Percentiles rank a stretch among this genome's conserved stretches.
These are phyloP conservation scores for Dioscorea zingiberensis DNA, from an alignment of 106 monocot genomes.

Conservation along the genomic window DNA sequence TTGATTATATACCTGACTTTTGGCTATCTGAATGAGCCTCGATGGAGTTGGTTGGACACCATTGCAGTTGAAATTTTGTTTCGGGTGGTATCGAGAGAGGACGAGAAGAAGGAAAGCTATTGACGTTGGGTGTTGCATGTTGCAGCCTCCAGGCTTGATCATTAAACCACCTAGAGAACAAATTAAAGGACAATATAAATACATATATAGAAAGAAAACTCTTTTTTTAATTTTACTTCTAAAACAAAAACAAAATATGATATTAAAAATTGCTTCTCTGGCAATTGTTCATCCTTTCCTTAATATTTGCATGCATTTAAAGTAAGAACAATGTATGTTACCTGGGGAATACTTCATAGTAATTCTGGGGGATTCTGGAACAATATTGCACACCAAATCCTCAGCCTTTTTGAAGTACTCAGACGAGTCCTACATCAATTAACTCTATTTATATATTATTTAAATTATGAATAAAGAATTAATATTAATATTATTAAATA, in stretches of 20 bases:
- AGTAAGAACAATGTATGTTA: neutral
- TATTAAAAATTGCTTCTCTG: too few species aligned
- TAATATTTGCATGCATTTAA: neutral
- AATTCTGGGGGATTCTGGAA: conserved; percentile 15
- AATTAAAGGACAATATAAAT: too few species aligned
- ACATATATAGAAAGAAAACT: too few species aligned
- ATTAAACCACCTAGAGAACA: conserved; percentile 18
- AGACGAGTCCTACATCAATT: too few species aligned
- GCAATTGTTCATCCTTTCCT: too few species aligned
- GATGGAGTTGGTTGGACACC: neutral
- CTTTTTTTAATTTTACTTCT: too few species aligned
- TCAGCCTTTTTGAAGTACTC: neutral
- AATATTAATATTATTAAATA: too few species aligned
- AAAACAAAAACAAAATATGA: too few species aligned
- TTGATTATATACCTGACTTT: conserved; percentile 9
- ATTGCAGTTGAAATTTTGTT: neutral
- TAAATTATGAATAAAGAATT: too few species aligned
- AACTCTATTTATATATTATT: too few species aligned
- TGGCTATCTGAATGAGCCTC: conserved; percentile 3
- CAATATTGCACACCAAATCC: conserved; percentile 10
- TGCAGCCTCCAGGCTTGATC: conserved; percentile 19
- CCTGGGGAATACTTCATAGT: conserved; percentile 14
- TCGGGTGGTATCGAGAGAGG: neutral
- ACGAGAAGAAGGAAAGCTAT: conserved; percentile 22
- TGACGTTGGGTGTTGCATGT: conserved; percentile 20